These are phyloP conservation scores for Fraxinus floribunda DNA, from an alignment of 305 asterid species.

Conservation along the genomic window DNA sequence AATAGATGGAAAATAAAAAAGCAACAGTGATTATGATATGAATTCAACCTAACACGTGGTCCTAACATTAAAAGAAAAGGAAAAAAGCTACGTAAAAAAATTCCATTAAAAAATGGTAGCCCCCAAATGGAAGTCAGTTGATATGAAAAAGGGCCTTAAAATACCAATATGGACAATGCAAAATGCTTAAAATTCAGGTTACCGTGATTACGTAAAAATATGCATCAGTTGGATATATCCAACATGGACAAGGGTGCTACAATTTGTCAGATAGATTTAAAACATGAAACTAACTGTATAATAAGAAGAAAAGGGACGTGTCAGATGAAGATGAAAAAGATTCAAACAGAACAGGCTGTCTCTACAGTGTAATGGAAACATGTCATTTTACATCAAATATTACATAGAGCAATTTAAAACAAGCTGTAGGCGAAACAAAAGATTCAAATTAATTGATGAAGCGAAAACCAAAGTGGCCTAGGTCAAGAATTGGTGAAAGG, in stretches of 20 bases:
- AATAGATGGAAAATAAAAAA: not conserved
- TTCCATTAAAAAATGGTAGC: not conserved
- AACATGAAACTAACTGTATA: not conserved
- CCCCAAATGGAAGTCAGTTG: not conserved
- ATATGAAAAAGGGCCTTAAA: not conserved
- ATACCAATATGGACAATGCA: not conserved
- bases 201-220: not conserved
- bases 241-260: not conserved
- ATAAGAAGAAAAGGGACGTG: not conserved
- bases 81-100: not conserved
- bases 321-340: not conserved
- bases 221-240: not conserved
- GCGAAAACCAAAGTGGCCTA: not conserved
- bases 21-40: not conserved
- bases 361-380: not conserved
- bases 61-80: not conserved
- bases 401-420: not conserved
- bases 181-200: not conserved
- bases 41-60: not conserved
- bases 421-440: not conserved
- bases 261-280: not conserved
- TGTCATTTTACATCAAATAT: not conserved
- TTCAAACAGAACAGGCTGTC: not conserved
- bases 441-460: not conserved
- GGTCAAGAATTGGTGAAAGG: not conserved